Evolutionary conservation across 2,329 filamentous ascomycete species (phyloP).

Genomic region (Aspergillus sojae): DNA sequence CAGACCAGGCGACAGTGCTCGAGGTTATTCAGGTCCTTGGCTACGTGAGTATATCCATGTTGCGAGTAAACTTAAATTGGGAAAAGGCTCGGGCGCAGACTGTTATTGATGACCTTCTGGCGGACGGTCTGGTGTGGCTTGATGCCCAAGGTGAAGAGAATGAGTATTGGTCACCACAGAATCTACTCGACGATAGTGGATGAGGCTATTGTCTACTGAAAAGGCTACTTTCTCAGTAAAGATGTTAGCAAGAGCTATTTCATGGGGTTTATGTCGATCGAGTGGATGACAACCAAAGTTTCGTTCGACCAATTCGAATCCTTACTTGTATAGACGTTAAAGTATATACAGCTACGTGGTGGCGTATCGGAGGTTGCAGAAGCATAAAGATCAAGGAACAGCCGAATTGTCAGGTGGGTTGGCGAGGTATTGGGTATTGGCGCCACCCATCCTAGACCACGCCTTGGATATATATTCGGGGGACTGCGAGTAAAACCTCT

Average conservation of each 20-base stretch:
- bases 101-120: constrained; percentile 84
- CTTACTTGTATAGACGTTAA: background rate
- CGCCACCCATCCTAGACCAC: background rate
- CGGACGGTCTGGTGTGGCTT: constrained; percentile 90
- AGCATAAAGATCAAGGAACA: background rate
- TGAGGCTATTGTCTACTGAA: constrained; percentile 25
- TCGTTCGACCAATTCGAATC: background rate
- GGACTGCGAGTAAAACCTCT: too few relatives aligned
- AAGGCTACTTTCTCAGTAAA: background rate
- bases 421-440: background rate
- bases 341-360: background rate
- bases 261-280: background rate
- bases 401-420: background rate
- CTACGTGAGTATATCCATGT: constrained; percentile 86
- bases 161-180: constrained; percentile 78
- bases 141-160: constrained; percentile 83
- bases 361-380: background rate
- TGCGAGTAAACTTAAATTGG: constrained; percentile 85
- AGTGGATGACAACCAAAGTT: background rate
- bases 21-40: constrained; percentile 89
- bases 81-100: constrained; percentile 81
- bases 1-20: constrained; percentile 87
- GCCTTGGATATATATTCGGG: background rate
- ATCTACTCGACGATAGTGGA: constrained; percentile 45
- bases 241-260: background rate